phyloP scores from a whole-genome alignment of 73 alveolate species.

The Symbiodinium natans region DNA sequence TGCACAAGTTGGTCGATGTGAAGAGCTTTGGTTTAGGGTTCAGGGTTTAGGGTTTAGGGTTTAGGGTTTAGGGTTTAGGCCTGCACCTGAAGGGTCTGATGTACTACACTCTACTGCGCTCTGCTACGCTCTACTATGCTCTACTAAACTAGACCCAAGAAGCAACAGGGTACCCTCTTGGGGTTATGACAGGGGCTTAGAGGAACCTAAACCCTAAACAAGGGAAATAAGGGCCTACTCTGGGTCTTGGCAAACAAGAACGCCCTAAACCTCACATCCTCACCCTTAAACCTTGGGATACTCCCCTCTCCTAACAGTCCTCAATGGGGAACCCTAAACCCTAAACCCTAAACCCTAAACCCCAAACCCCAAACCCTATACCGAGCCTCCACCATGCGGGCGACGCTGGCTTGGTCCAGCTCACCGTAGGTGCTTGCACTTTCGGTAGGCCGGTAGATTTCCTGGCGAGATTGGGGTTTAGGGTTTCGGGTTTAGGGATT shows the following conservation, averaged over 20 bases:
- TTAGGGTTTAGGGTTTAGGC: neutral
- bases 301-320: no score
- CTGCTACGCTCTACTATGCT: no score
- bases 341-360: neutral
- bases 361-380: no score
- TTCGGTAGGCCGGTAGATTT: neutral
- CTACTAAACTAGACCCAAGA: no score
- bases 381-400: neutral
- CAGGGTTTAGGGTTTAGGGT: neutral
- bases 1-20: no score
- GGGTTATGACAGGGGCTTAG: no score
- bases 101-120: no score
- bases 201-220: no score
- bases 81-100: no score
- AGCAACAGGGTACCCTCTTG: no score
- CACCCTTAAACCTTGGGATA: neutral
- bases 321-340: neutral
- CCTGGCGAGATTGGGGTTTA: neutral
- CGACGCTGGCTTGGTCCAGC: slow-evolving; percentile 5
- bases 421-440: neutral
- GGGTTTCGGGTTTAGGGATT: neutral
- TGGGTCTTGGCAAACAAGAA: no score
- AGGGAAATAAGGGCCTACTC: no score
- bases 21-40: neutral
- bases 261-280: neutral